Evolutionary conservation across 345 rosid genomes (phyloP), one percentile per base, ranked within the genome.

Genomic region (Sisymbrium altissimum): DNA sequence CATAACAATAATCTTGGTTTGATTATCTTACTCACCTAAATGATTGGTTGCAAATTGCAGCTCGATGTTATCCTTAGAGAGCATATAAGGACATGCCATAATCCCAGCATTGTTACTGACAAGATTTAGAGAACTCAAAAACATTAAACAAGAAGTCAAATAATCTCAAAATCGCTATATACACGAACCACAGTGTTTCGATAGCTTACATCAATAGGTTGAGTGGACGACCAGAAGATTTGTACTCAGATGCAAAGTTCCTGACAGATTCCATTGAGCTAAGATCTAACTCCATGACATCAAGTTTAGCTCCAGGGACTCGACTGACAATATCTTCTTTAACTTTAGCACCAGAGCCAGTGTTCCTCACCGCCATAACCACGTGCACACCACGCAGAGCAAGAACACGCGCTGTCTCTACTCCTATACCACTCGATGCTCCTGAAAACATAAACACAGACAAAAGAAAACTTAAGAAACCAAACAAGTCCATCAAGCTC

Each of bases 271-370:
- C 82, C 81, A 84, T 39, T 13, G 90, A 89, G 70, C 85, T 82
- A 29, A 89, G 87, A 82, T 89, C 91, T 76, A 87, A 74, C 78
- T 87, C 88, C 90, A 84, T 85, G 71, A 82, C 82, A 48, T 87
- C 89, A 6, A 89, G 67, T 73, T 85, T 89, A 55, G 95, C 89
- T 2, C 76, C 62, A 23, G 89, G 84, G 59, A 80, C 82, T 73
- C 85, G 70, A 30, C 75, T 84, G 21, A 80, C 56, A 10, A 87
- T 87, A 33, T 82, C 70, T 65, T 84, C 88, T 40, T 81, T 84
- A 32, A 82, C 81, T 49, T 83, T 70, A 63, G 70, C 80, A 45
- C 86, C 91, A 27, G 86, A 73, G 40, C 65, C 71, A 70, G 86
- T 77, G 72, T 85, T 88, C 80, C 91, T 81, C 39, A 84, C 91